These are phyloP conservation scores for Penicillium sp. DNA, from an alignment of 2,329 filamentous ascomycete genomes.

Conservation along the genomic window DNA sequence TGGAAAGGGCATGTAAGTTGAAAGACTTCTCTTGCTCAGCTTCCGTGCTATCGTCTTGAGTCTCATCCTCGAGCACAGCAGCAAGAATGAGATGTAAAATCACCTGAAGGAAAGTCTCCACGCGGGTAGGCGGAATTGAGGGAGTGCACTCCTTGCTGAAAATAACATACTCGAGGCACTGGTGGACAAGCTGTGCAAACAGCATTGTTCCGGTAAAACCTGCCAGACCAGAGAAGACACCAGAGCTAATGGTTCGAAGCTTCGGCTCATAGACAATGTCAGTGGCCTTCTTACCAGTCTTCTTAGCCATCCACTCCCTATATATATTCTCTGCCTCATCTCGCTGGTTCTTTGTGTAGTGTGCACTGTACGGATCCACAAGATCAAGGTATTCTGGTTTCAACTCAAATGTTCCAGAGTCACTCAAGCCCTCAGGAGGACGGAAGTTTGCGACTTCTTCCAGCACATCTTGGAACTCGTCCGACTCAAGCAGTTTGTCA, in stretches of 20 bases:
- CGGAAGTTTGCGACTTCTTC: constrained; percentile 88
- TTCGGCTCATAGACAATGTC: constrained; percentile 93
- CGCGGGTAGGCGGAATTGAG: constrained; percentile 73
- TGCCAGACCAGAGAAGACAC: constrained; percentile 74
- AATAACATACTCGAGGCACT: constrained; percentile 78
- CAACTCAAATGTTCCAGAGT: constrained; percentile 91
- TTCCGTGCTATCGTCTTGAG: constrained; percentile 54
- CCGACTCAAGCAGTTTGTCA: constrained; percentile 84
- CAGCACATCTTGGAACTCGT: constrained; percentile 81
- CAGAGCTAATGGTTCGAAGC: constrained; percentile 71
- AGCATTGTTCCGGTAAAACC: constrained; percentile 79
- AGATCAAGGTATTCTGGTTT: constrained; percentile 82
- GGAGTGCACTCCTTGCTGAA: constrained; percentile 68
- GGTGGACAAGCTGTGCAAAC: constrained; percentile 88
- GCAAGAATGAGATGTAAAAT: constrained; percentile 84
- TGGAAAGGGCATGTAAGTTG: constrained; percentile 67
- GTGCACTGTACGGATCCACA: constrained; percentile 91
- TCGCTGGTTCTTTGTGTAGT: constrained; percentile 95
- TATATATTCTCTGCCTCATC: constrained; percentile 93
- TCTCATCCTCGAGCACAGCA: constrained; percentile 78
- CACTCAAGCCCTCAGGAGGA: constrained; percentile 83
- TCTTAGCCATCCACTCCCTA: constrained; percentile 82
- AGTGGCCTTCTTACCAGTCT: constrained; percentile 73
- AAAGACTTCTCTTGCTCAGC: constrained; percentile 63
- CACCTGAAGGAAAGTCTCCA: constrained; percentile 90